A percentile compares a stretch with the other conserved stretches of the same genome.
These are phyloP conservation scores for Fusarium praegraminearum DNA, from an alignment of 2,329 filamentous ascomycete species.

Conservation along the genomic window DNA sequence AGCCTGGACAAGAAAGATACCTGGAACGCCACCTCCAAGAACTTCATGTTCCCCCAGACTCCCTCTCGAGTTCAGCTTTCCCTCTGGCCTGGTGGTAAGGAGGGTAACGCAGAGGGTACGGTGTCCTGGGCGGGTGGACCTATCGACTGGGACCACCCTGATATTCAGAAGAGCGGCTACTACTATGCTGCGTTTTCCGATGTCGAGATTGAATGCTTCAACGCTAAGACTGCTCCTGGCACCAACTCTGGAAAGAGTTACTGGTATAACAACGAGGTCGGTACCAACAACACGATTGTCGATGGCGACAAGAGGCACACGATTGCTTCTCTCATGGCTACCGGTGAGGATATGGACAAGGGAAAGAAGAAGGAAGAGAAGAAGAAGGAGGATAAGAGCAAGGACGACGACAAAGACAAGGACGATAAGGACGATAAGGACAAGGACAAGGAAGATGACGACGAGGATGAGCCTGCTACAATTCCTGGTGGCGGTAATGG, in stretches of 20 bases:
- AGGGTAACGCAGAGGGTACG: constrained; percentile 84
- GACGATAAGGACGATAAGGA: constrained; percentile 31
- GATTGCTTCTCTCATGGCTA: constrained; percentile 83
- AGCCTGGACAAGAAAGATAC: constrained; percentile 81
- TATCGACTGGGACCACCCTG: constrained; percentile 83
- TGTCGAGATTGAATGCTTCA: constrained; percentile 87
- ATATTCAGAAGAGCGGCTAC: constrained; percentile 87
- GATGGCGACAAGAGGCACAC: constrained; percentile 81
- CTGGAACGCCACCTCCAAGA: constrained; percentile 85
- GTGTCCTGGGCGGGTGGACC: constrained; percentile 88
- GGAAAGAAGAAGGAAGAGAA: constrained; percentile 52
- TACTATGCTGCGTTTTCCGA: constrained; percentile 86
- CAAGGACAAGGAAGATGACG: constrained; percentile 23
- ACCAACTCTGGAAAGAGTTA: constrained; percentile 78
- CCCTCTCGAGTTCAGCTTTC: constrained; percentile 92
- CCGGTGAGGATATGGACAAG: constrained; percentile 78
- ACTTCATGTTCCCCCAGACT: constrained; percentile 91
- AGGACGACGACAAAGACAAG: constrained; percentile 29
- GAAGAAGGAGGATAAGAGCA: constrained; percentile 36
- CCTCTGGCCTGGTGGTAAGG: constrained; percentile 91
- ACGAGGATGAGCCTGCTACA: constrained; percentile 38
- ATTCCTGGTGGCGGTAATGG: constrained; percentile 42
- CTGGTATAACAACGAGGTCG: constrained; percentile 73
- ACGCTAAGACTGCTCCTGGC: constrained; percentile 71
- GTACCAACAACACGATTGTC: constrained; percentile 80